Evolutionary conservation across 2,329 filamentous ascomycete species (phyloP).

Genomic region (Verticillium dahliae): DNA sequence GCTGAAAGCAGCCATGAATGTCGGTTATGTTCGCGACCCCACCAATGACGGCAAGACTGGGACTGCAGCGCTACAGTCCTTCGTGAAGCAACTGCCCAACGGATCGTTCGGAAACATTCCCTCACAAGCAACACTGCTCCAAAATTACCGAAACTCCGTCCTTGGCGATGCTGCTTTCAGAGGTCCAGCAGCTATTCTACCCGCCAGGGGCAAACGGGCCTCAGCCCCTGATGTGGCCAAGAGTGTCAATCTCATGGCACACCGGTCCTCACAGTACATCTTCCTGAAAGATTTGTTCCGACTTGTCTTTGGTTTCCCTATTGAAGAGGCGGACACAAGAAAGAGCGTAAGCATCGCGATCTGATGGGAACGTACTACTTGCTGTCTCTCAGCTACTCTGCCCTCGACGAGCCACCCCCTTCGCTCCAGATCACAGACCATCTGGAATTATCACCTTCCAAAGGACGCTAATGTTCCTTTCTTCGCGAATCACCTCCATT

Average conservation of each 20-base stretch:
- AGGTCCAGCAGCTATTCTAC: constrained; percentile 41
- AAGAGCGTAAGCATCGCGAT: constrained; percentile 59
- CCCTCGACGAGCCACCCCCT: neutral
- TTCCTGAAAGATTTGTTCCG: constrained; percentile 80
- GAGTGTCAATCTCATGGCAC: constrained; percentile 70
- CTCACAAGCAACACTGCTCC: constrained; percentile 65
- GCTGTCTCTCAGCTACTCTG: neutral
- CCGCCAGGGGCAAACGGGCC: constrained; percentile 50
- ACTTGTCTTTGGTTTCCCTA: constrained; percentile 75
- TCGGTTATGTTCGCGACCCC: constrained; percentile 64
- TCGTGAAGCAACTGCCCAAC: constrained; percentile 67
- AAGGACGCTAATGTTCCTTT: neutral
- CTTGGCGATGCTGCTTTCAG: constrained; percentile 64
- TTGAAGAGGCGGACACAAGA: constrained; percentile 68
- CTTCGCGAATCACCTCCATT: neutral
- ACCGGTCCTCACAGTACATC: constrained; percentile 61
- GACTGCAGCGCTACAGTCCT: constrained; percentile 58
- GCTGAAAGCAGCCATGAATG: constrained; percentile 78
- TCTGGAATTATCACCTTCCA: neutral
- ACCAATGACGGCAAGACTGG: constrained; percentile 35
- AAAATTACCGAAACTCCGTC: constrained; percentile 76
- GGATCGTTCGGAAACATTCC: constrained; percentile 72
- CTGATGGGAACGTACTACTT: constrained; percentile 16
- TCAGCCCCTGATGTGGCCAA: constrained; percentile 71
- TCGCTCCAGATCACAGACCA: neutral